Evolutionary conservation across 2,329 filamentous ascomycete species (phyloP).

Genomic region (Microcera coccophila): DNA sequence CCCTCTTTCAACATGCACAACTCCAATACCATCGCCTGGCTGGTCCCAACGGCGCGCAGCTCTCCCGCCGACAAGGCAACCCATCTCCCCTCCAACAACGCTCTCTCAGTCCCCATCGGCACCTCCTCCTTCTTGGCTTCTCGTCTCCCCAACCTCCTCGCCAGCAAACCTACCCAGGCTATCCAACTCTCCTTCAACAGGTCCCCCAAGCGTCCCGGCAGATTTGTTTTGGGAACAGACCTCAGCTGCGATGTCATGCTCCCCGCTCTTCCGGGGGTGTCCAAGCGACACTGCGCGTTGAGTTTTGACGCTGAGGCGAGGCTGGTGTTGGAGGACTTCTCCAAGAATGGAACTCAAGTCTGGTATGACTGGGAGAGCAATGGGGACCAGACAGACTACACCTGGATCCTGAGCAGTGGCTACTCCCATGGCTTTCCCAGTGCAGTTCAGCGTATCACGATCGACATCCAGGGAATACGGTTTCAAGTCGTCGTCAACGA

Average conservation of each 20-base stretch:
- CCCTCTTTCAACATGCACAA: conserved; percentile 10
- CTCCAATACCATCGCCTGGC: conserved; percentile 38
- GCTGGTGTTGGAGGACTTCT: conserved; percentile 38
- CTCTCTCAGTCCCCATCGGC: conserved; percentile 23
- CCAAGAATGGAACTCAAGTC: conserved; percentile 36
- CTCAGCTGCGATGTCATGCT: conserved; percentile 37
- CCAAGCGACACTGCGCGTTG: conserved; percentile 36
- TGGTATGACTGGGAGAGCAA: conserved; percentile 41
- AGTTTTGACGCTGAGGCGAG: conserved; percentile 38
- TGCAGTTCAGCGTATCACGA: conserved; percentile 32
- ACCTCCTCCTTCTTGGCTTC: conserved; percentile 27
- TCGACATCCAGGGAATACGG: conserved; percentile 38
- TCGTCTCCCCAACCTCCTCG: conserved; percentile 26
- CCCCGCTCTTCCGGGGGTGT: conserved; percentile 32
- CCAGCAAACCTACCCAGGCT: conserved; percentile 27
- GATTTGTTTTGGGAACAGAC: conserved; percentile 39
- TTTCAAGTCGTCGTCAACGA: conserved; percentile 40
- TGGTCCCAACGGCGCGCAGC: conserved; percentile 35
- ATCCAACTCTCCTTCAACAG: conserved; percentile 36
- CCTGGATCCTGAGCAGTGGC: conserved; percentile 36
- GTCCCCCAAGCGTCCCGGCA: conserved; percentile 31
- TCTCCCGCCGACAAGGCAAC: conserved; percentile 33
- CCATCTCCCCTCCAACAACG: conserved; percentile 30
- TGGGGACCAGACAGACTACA: conserved; percentile 34
- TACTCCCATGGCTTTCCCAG: conserved; percentile 32